Percentiles rank a stretch among this genome's conserved stretches.
Evolutionary conservation across 495 filamentous ascomycete genomes (phyloP).

Genomic region (Astrocystis sublimbata): DNA sequence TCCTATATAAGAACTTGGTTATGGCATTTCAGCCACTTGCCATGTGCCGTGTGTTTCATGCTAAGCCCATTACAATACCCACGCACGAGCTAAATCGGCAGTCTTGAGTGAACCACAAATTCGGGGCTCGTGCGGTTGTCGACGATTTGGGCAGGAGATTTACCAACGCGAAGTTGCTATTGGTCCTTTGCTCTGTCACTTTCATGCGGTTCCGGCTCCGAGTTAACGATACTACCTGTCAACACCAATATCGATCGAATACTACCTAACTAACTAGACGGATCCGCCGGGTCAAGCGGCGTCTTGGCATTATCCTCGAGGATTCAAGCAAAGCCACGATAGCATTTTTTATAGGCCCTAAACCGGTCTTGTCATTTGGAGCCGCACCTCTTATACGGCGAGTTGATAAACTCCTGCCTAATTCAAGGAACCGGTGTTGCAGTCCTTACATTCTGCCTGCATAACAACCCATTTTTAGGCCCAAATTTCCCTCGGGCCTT

Average conservation of each 20-base stretch:
- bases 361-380: not conserved
- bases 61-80: not conserved
- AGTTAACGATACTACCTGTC: not conserved
- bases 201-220: not conserved
- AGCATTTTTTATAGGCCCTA: not conserved
- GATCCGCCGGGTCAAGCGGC: not conserved
- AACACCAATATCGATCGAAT: not conserved
- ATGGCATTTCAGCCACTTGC: slow-evolving; percentile 3
- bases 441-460: not conserved
- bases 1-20: not conserved
- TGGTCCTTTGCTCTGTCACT: not conserved
- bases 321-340: not conserved
- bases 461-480: not conserved
- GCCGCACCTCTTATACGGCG: not conserved
- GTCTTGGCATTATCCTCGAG: not conserved
- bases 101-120: not conserved
- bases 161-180: not conserved
- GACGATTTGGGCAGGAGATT: slow-evolving; percentile 14
- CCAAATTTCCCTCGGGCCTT: not conserved
- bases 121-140: not conserved
- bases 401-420: not conserved
- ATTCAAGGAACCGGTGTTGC: not conserved
- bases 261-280: not conserved
- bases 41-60: slow-evolving; percentile 10
- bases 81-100: not conserved